Evolutionary conservation across 208 protist genomes (phyloP), one percentile per base, ranked within the genome.

Genomic region (Crithidia bombi): DNA sequence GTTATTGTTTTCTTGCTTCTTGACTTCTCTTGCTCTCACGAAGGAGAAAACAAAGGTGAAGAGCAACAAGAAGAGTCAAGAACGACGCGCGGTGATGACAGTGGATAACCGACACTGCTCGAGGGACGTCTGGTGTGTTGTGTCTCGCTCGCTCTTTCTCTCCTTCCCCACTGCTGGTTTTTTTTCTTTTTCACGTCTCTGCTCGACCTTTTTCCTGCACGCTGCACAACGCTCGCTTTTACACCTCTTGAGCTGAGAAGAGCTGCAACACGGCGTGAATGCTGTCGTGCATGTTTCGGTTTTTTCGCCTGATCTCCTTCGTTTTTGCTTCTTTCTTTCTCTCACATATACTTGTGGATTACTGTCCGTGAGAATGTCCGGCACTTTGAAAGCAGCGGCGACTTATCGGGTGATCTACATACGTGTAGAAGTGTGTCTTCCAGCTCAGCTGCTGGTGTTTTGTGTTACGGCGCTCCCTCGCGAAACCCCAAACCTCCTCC

Each of bases 1-100:
- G 36, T 28, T 74, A 26, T 54, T 54, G 10, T 32, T 54, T 54
- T 54, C 9, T 54, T 7, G 7, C 49, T 32, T 54, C 49, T 33
- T 7, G 32, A 54, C 0, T 32, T 7, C 25, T 33, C n/a, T 50
- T 50, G 44, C 10, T 50, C n/a, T 50, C 44, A 1, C 21, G 9
- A 50, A 50, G 21, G n/a, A 50, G n/a, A 5, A 1, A 5, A 21
- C 4, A 17, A 21, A 11, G 14, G 36, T 23, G 21, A 56, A n/a
- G 30, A 56, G n/a, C n/a, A 36, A 56, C 23, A 2, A 15, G 10
- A 30, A 23, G 38, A 7, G 38, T 43, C 38, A 43, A 43, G 47
- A n/a, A n/a, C n/a, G n/a, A n/a, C n/a, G n/a, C n/a, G n/a, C n/a
- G n/a, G n/a, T n/a, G n/a, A n/a, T n/a, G n/a, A n/a, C n/a, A n/a